Percentiles rank a stretch among this genome's conserved stretches.
These are phyloP conservation scores for Annulohypoxylon stygium DNA, from an alignment of 495 filamentous ascomycete species.

Conservation along the genomic window DNA sequence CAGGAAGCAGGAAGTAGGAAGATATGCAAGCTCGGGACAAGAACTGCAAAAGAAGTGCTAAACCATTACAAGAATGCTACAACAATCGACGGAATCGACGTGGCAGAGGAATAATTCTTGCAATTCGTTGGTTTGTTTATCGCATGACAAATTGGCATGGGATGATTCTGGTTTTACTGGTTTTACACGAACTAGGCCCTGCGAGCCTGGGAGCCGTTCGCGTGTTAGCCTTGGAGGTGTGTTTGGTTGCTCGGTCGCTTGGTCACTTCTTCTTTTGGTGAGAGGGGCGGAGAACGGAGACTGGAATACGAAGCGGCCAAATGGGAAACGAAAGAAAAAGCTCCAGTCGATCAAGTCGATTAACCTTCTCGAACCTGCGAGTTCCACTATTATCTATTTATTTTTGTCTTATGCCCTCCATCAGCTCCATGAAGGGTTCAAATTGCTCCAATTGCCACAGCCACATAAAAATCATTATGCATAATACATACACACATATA, in stretches of 20 bases:
- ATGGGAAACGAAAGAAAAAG: slow-evolving; percentile 29
- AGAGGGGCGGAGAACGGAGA: slow-evolving; percentile 30
- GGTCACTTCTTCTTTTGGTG: slow-evolving; percentile 5
- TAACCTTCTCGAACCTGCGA: slow-evolving; percentile 44
- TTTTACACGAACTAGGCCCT: slow-evolving; percentile 43
- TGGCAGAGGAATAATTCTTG: slow-evolving; percentile 34
- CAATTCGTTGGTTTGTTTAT: slow-evolving; percentile 37
- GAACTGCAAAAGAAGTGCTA: slow-evolving; percentile 33
- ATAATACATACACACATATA: slow-evolving; percentile 21
- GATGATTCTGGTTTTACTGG: slow-evolving; percentile 48
- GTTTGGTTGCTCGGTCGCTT: not conserved
- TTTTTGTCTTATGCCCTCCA: slow-evolving; percentile 34
- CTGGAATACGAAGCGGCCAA: slow-evolving; percentile 46
- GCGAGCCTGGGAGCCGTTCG: slow-evolving; percentile 30
- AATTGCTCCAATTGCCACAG: slow-evolving; percentile 33
- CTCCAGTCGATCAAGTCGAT: slow-evolving; percentile 27
- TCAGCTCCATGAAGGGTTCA: slow-evolving; percentile 1
- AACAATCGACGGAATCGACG: not conserved
- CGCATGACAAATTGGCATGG: slow-evolving; percentile 46
- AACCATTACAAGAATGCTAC: not conserved
- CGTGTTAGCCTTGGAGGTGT: slow-evolving; percentile 9
- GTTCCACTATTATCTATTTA: slow-evolving; percentile 42
- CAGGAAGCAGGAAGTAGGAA: not conserved
- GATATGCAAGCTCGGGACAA: slow-evolving; percentile 31
- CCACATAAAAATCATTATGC: slow-evolving; percentile 28